phyloP scores from a whole-genome alignment of 23 red algal species.

The Rhodosorus marinus region DNA sequence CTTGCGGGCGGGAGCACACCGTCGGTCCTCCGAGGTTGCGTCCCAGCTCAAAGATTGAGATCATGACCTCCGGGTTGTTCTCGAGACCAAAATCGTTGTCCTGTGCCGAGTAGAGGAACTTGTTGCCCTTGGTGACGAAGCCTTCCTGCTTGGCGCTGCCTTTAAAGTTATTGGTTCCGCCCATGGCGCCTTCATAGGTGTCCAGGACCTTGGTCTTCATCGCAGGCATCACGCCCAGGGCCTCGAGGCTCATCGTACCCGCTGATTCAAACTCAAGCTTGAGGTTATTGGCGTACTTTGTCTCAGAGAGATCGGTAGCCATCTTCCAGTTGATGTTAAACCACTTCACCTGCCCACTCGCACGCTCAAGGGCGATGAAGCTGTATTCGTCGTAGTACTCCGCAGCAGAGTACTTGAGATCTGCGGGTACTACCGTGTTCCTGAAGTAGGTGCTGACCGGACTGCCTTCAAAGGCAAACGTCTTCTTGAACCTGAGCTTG shows the following conservation, averaged over 20 bases:
- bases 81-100: constrained; percentile 40
- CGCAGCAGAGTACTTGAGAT: constrained; percentile 25
- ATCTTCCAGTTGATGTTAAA: constrained; percentile 16
- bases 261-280: constrained; percentile 14
- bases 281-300: constrained; percentile 21
- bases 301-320: constrained; percentile 21
- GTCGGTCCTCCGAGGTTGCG: constrained; percentile 14
- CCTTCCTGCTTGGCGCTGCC: constrained; percentile 22
- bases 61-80: neutral
- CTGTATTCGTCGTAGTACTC: constrained; percentile 2
- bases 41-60: constrained; percentile 13
- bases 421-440: neutral
- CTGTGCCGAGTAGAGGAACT: constrained; percentile 5
- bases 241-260: constrained; percentile 3
- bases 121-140: constrained; percentile 12
- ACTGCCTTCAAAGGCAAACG: constrained; percentile 23
- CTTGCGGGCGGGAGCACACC: constrained; percentile 19
- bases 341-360: constrained; percentile 27
- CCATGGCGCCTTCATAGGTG: constrained; percentile 2
- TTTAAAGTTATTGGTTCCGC: constrained; percentile 15
- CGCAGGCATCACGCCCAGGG: constrained; percentile 14
- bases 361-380: constrained; percentile 33
- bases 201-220: constrained; percentile 22
- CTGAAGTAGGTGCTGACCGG: constrained; percentile 10
- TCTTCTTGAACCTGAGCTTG: constrained; percentile 4